Conservation (phyloP, 352 stramenopile species). For the Phytophthora aleatoria region DNA sequence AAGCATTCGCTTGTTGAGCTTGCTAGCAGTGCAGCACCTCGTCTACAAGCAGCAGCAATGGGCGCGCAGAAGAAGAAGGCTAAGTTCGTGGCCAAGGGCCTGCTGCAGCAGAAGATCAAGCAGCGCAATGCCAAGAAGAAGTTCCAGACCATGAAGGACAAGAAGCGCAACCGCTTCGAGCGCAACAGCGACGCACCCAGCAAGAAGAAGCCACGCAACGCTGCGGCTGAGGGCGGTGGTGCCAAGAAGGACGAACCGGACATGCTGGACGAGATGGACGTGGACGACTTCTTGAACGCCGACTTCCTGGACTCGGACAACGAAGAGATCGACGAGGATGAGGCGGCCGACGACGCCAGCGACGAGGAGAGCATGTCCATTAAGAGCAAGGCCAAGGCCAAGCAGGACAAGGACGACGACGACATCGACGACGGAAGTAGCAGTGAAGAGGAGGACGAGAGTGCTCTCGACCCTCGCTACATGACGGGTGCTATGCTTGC, state of each 20-base stretch:
- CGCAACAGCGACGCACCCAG: slow-evolving; percentile 64
- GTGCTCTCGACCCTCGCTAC: slow-evolving; percentile 79
- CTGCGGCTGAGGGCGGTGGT: slow-evolving; percentile 15
- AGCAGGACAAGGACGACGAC: slow-evolving; percentile 49
- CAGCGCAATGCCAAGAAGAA: slow-evolving; percentile 88
- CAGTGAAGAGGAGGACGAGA: slow-evolving; percentile 87
- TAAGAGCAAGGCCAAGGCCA: slow-evolving; percentile 21
- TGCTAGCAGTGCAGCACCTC: slow-evolving; percentile 3
- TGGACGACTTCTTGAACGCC: slow-evolving; percentile 86
- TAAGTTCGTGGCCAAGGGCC: slow-evolving; percentile 88
- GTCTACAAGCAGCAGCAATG: slow-evolving; percentile 36
- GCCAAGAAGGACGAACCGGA: slow-evolving; percentile 67
- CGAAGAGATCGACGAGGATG: slow-evolving; percentile 37
- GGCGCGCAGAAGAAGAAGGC: slow-evolving; percentile 85
- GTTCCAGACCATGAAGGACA: slow-evolving; percentile 78
- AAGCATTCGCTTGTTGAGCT: slow-evolving; percentile 36
- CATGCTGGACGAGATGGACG: slow-evolving; percentile 90
- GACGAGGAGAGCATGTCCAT: slow-evolving; percentile 25
- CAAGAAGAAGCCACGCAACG: slow-evolving; percentile 53
- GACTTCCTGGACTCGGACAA: slow-evolving; percentile 82
- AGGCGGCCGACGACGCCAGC: slow-evolving; percentile 23
- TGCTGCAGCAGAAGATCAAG: slow-evolving; percentile 81
- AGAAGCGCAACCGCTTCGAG: slow-evolving; percentile 74
- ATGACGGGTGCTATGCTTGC: slow-evolving; percentile 50
- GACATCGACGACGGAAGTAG: slow-evolving; percentile 57